Evolutionary conservation across 352 stramenopile species (phyloP), one percentile per base, ranked within the genome.

Genomic region (Elongisporangium senticosum): DNA sequence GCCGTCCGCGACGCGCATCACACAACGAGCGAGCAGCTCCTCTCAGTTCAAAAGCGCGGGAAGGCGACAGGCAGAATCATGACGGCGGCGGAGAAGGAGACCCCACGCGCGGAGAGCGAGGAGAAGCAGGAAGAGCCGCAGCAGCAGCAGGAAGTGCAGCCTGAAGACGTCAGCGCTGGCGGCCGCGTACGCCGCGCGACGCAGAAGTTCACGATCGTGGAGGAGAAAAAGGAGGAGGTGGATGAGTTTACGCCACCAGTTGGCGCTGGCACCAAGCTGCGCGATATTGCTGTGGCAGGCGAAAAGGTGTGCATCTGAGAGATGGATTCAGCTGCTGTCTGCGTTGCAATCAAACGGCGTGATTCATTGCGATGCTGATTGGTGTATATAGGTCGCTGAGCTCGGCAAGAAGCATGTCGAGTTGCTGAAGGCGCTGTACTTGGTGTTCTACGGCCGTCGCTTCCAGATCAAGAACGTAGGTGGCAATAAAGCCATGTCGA

Each of bases 391-490:
- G 80, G 67, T 93, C 14, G 71, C 79, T 47, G 73, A 74, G 55
- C 71, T 90, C 50, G 67, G 68, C 51, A 93, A 93, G 69, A 87
- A 88, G 61, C 65, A 93, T 33, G 61, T 58, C 4, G 84, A 93
- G 51, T 78, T 78, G 59, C 65, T 89, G 61, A 90, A 89, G 62
- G 74, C 81, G 61, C 78, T 93, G n/a, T 93, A 93, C 66, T 78
- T 56, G 53, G 74, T 89, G 61, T 88, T 93, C 78, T 93, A 84
- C 60, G 65, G 68, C 19, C 79, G 84, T 26, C 84, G 84, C 21
- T 93, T 87, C 68, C 81, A 90, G 74, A 69, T 79, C 56, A 87
- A 87, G 53, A 89, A 91, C 54, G 84, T 91, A 71, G 53, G 78
- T 74, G 33, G 33, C 33, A 43, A 43, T 43, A 43, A 0, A 15